Base-by-base conservation (phyloP, 163 green algal species). In the Prototheca stagnorum region DNA sequence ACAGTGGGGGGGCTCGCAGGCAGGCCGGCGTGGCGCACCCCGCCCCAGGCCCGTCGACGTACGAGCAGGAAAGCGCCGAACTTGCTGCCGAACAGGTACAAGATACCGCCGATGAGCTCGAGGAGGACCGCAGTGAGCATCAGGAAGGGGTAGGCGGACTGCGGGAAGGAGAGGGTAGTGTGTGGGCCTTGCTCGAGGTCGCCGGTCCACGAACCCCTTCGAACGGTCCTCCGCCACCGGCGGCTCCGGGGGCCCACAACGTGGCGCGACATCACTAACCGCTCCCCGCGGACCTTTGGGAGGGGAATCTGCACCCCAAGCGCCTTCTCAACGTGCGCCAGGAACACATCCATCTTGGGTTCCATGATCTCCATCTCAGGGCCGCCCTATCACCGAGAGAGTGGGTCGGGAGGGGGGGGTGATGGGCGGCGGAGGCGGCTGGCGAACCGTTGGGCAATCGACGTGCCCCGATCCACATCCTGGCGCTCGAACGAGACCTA, bases 311-410 rank as follows among this genome's bases (percentile, higher is more conserved):
- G 15, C 2, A 45, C 19, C 3, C 51, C 41, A 11, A 44, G 12
- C 8, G 27, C 15, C 22, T 54, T 15, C 20, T 50, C 36, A 11
- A 64, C 3, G 2, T n/a, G 9, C 2, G 29, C 26, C 17, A 59
- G 14, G 19, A 56, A 56, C 3, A 34, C 36, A 49, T 64, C 54
- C 54, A 69, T 49, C 40, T 61, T 61, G 27, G 61, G 61, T 23
- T 39, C 49, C 29, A 61, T 49, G 9, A 48, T 39, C 15, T 46
- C 40, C 47, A 54, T 53, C 9, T 53, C 37, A 5, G 54, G 54
- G 15, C 61, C 61, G 23, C 61, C 56, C 25, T 53, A n/a, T n/a
- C n/a, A n/a, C n/a, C n/a, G n/a, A 25, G 16, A 43, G 22, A 20
- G 20, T 27, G 17, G 6, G 19, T 36, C 25, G 21, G 7, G 42